These are phyloP conservation scores for Globisporangium takayamanum DNA, from an alignment of 352 stramenopile species.

Conservation along the genomic window DNA sequence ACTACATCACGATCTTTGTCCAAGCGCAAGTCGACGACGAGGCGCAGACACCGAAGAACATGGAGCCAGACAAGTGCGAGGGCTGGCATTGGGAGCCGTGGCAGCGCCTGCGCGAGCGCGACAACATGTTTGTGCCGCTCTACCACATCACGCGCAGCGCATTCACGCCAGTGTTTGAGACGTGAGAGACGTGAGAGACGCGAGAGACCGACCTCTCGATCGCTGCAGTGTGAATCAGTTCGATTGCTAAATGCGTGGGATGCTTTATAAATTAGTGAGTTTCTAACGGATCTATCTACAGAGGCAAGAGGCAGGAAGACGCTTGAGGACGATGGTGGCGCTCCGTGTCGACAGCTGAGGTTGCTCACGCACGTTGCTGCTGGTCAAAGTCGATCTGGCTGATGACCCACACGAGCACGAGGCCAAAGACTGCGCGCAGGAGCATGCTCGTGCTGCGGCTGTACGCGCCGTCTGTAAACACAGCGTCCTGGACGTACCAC, in stretches of 20 bases:
- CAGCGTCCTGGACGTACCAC: constrained; percentile 26
- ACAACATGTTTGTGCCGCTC: constrained; percentile 74
- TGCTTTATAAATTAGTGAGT: too few species aligned
- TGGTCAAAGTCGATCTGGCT: constrained; percentile 20
- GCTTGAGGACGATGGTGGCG: too few species aligned
- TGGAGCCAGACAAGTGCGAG: constrained; percentile 82
- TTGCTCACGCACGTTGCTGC: neutral
- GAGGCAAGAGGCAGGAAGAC: too few species aligned
- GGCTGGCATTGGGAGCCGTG: constrained; percentile 67
- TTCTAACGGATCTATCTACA: too few species aligned
- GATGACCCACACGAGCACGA: constrained; percentile 31
- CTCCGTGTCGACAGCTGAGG: too few species aligned
- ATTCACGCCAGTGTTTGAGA: constrained; percentile 31
- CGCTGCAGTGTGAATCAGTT: too few species aligned
- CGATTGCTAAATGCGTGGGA: too few species aligned
- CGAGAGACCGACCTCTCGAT: too few species aligned
- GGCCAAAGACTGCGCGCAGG: constrained; percentile 24
- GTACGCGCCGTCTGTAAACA: constrained; percentile 1
- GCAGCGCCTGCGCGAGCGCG: constrained; percentile 35
- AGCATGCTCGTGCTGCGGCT: constrained; percentile 22
- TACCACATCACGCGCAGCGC: constrained; percentile 54
- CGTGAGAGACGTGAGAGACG: neutral
- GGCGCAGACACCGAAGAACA: constrained; percentile 50
- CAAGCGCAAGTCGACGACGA: constrained; percentile 46
- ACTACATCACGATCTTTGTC: constrained; percentile 87